phyloP scores from a whole-genome alignment of 148 eudicot species.

The Camellia japonica region DNA sequence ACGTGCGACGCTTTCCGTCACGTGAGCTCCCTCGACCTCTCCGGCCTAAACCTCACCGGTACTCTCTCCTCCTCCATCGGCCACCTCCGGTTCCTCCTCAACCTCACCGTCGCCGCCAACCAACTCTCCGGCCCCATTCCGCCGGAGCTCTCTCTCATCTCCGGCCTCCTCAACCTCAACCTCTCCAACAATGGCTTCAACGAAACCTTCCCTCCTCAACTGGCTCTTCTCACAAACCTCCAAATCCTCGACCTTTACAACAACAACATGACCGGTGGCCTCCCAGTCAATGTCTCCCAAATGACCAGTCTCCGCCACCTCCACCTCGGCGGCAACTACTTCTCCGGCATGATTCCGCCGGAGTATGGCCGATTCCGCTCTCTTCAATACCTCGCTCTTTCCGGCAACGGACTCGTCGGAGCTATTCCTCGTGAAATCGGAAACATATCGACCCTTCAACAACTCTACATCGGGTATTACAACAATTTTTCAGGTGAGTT shows the following conservation, averaged over 20 bases:
- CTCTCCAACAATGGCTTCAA: constrained; percentile 78
- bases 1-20: constrained; percentile 45
- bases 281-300: constrained; percentile 34
- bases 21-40: constrained; percentile 50
- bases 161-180: constrained; percentile 45
- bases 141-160: constrained; percentile 30
- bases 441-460: constrained; percentile 46
- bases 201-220: constrained; percentile 39
- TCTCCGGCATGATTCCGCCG: constrained; percentile 61
- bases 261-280: constrained; percentile 56
- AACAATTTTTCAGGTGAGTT: constrained; percentile 57
- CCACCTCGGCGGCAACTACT: constrained; percentile 80
- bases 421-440: constrained; percentile 62
- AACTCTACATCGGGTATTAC: constrained; percentile 86
- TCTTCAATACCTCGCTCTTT: constrained; percentile 73
- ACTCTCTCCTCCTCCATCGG: constrained; percentile 51
- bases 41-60: constrained; percentile 62
- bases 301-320: constrained; percentile 52
- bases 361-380: constrained; percentile 57
- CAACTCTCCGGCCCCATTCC: constrained; percentile 59
- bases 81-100: constrained; percentile 35
- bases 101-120: constrained; percentile 54
- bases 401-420: constrained; percentile 78
- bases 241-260: constrained; percentile 68
- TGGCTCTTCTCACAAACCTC: constrained; percentile 36